Conservation (phyloP, 768 basidiomycete species). For the Ramaria sp. region DNA sequence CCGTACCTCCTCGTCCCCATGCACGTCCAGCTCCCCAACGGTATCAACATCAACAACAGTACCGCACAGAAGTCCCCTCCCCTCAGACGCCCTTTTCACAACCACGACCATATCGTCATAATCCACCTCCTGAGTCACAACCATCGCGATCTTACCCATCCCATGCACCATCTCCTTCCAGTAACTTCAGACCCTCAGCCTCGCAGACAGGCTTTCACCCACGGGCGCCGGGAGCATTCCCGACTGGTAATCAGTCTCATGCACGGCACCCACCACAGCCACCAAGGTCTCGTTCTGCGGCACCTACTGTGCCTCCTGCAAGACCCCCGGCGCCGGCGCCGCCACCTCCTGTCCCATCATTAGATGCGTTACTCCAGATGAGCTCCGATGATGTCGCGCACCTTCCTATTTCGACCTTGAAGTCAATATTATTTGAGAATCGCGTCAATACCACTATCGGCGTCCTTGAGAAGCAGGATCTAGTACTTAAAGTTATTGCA, state of each 20-base stretch:
- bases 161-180: conserved; percentile 23
- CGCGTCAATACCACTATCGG: conserved; percentile 48
- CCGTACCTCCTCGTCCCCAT: conserved; percentile 14
- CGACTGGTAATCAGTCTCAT: conserved; percentile 10
- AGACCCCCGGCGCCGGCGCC: conserved; percentile 21
- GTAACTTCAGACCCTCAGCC: conserved; percentile 19
- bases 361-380: conserved; percentile 60
- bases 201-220: conserved; percentile 27
- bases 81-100: conserved; percentile 1
- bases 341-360: conserved; percentile 40
- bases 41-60: conserved; percentile 12
- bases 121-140: conserved; percentile 11
- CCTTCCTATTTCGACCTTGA: conserved; percentile 63
- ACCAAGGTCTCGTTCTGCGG: conserved; percentile 31
- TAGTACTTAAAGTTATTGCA: conserved; percentile 58
- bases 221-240: conserved; percentile 11
- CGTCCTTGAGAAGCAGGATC: conserved; percentile 77
- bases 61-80: conserved; percentile 10
- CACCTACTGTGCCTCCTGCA: conserved; percentile 26
- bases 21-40: conserved; percentile 1
- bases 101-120: conserved; percentile 8
- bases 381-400: conserved; percentile 40
- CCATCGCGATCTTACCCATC: conserved; percentile 12
- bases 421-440: conserved; percentile 69
- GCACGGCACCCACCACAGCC: conserved; percentile 12